Percentiles rank a stretch among this genome's conserved stretches.
Conservation (phyloP, 441 rosid species). For the Adansonia madagascariensis region DNA sequence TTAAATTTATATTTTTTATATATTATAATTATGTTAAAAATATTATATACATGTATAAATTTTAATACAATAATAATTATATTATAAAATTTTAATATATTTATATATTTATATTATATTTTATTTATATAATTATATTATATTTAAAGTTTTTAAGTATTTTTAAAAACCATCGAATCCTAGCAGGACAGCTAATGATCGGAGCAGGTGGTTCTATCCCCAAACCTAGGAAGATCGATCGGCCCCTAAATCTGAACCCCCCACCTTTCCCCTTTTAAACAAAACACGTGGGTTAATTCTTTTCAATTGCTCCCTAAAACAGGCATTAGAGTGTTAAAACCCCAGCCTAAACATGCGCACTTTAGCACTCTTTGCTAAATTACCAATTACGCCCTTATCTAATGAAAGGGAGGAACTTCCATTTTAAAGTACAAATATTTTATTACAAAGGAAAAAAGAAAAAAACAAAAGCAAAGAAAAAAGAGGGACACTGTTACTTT, state of each 20-base stretch:
- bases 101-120: too few species aligned
- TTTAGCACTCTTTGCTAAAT: constrained; percentile 4
- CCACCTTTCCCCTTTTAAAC: neutral
- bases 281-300: constrained; percentile 9
- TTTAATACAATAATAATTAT: too few species aligned
- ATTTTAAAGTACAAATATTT: neutral
- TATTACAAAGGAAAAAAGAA: constrained; percentile 23
- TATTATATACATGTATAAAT: too few species aligned
- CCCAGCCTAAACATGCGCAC: neutral
- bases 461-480: neutral
- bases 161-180: neutral
- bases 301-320: neutral
- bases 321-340: neutral
- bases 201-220: neutral
- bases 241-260: neutral
- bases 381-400: neutral
- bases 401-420: neutral
- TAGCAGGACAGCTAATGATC: neutral
- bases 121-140: too few species aligned
- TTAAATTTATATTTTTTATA: too few species aligned
- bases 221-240: constrained; percentile 8
- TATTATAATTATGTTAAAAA: too few species aligned
- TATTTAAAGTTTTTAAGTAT: too few species aligned
- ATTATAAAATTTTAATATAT: too few species aligned
- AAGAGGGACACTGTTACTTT: neutral